Evolutionary conservation across 1,139 yeast species (phyloP), one percentile per base, ranked within the genome.

Genomic region (Debaryomyces fabryi): DNA sequence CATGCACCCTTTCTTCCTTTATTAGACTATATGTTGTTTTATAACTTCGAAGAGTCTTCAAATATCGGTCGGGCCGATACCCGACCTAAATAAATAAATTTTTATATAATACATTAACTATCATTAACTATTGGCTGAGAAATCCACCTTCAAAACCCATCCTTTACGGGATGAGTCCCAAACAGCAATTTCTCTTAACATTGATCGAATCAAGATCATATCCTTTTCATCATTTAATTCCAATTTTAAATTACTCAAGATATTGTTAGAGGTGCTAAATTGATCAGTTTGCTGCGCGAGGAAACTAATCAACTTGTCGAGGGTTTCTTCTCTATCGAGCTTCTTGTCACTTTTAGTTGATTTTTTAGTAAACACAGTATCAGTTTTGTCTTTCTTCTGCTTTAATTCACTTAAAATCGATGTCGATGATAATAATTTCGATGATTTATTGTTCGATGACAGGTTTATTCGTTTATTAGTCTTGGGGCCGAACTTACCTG

Each of bases 71-170:
- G 38, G 38, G 6, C 25, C 38, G 25, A 9, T 9, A 9, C 25
- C 25, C 15, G 38, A 16, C 12, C 23, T 8, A 16, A 35, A 35
- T 35, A 12, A 5, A 20, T 21, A n/a, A 24, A 24, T 38, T 23
- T n/a, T 16, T 30, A 40, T 21, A 18, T 25, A 30, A 23, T 40
- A 20, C n/a, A 3, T 16, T 32, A 20, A 38, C 29, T 38, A 7
- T 27, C 13, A 38, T 24, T 27, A 16, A 18, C 40, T 39, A 39
- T 33, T 25, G 35, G 38, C 27, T 40, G 12, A 45, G 41, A 76
- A 85, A 48, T 85, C 92, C 1, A 74, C 74, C 53, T 84, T 83
- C 38, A 89, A 65, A 1, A 60, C 60, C 97, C 97, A 91, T 0
- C 83, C 85, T 46, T 79, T 78, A 38, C 64, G 65, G 1, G 52